Conservation (phyloP, 345 rosid species). For the Euphorbia tirucalli region DNA sequence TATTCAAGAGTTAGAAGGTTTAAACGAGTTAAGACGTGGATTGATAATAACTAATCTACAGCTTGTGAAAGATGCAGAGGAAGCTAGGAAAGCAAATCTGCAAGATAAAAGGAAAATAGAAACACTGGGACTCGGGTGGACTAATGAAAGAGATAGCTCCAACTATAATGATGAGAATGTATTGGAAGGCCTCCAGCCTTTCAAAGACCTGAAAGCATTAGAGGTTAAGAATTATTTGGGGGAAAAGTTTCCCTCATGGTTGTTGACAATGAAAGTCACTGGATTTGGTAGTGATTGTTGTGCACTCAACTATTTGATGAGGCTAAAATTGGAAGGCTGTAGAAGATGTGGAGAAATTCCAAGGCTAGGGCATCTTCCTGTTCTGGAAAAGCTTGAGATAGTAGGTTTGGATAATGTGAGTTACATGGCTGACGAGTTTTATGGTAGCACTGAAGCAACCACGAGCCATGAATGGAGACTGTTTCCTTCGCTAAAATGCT, state of each 20-base stretch:
- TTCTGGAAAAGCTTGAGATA: not conserved
- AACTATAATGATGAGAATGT: constrained; percentile 12
- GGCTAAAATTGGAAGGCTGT: constrained; percentile 2
- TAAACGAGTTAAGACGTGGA: not conserved
- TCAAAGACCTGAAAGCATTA: not conserved
- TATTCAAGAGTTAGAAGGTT: constrained; percentile 3
- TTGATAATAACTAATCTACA: constrained; percentile 1
- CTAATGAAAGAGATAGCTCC: not conserved
- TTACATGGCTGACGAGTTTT: constrained; percentile 5
- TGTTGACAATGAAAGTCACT: not conserved
- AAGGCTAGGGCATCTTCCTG: constrained; percentile 1
- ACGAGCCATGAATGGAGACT: not conserved
- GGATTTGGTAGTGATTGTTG: not conserved
- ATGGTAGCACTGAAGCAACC: not conserved
- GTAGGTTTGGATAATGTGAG: not conserved
- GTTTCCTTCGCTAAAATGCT: constrained; percentile 18
- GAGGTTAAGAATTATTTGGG: constrained; percentile 12
- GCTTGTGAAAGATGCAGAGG: constrained; percentile 10
- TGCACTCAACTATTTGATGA: not conserved
- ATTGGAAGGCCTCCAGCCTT: constrained; percentile 23
- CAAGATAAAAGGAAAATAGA: not conserved
- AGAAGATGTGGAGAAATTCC: constrained; percentile 1
- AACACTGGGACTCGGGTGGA: not conserved
- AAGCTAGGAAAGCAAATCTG: constrained; percentile 19
- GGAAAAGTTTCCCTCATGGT: constrained; percentile 8